Conservation (phyloP, 2,329 filamentous ascomycete species). For the Parascedosporium putredinis region DNA sequence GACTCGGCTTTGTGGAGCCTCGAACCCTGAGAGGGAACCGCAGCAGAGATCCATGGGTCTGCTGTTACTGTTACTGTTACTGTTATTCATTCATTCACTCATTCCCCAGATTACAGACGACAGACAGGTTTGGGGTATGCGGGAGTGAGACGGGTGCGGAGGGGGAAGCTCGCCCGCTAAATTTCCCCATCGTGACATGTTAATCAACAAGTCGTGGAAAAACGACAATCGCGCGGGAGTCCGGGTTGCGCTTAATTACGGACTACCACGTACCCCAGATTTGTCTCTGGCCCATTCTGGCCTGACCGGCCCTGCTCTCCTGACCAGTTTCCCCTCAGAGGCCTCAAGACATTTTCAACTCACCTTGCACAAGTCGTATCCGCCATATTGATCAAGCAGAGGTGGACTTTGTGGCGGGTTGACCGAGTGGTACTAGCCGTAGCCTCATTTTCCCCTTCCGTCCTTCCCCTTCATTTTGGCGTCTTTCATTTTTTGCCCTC, state of each 20-base stretch:
- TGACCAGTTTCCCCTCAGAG: neutral
- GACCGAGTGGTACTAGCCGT: neutral
- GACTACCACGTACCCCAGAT: neutral
- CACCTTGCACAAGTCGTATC: neutral
- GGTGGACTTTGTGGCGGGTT: no score
- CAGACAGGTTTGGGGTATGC: neutral
- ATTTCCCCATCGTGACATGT: neutral
- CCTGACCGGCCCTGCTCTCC: neutral
- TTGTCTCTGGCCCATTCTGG: neutral
- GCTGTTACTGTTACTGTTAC: neutral
- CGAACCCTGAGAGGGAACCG: no score
- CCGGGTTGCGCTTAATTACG: neutral
- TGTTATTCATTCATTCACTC: neutral
- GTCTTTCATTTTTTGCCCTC: neutral
- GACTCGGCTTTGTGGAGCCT: neutral
- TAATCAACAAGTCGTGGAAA: neutral
- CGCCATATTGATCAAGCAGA: neutral
- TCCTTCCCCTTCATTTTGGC: no score
- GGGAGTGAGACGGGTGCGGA: no score
- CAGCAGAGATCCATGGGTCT: no score
- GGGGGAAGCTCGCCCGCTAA: neutral
- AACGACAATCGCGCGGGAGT: neutral
- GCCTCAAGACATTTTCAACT: no score
- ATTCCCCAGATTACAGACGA: neutral
- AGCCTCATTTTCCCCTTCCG: no score